A percentile compares a stretch with the other conserved stretches of the same genome.
Conservation (phyloP, 192 early-diverging fungal species). For the Backusella macrospora region DNA sequence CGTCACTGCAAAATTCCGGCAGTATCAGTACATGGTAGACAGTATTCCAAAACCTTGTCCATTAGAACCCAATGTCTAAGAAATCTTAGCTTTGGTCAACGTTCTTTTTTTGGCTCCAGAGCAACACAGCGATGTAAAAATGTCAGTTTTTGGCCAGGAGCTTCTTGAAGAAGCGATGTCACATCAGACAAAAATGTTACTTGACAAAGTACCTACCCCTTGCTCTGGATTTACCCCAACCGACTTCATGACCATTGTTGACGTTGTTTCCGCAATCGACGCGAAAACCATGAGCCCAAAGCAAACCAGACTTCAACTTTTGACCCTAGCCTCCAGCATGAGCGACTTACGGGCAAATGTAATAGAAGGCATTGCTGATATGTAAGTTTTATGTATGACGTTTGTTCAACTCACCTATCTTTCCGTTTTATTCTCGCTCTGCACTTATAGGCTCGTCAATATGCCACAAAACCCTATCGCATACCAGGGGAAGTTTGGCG, state of each 20-base stretch:
- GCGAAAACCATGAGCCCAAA: not conserved
- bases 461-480: slow-evolving; percentile 12
- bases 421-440: slow-evolving; percentile 14
- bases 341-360: slow-evolving; percentile 16
- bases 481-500: slow-evolving; percentile 9
- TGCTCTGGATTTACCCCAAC: not conserved
- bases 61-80: slow-evolving; percentile 4
- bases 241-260: not conserved
- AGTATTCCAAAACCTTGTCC: slow-evolving; percentile 3
- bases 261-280: slow-evolving; percentile 4
- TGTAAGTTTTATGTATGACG: slow-evolving; percentile 11
- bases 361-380: slow-evolving; percentile 4
- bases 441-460: slow-evolving; percentile 6
- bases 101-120: slow-evolving; percentile 3
- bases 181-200: not conserved
- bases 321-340: not conserved
- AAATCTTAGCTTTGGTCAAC: not conserved
- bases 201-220: not conserved
- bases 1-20: not conserved
- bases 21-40: not conserved
- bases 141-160: slow-evolving; percentile 6
- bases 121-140: not conserved
- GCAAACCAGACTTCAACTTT: not conserved
- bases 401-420: slow-evolving; percentile 18
- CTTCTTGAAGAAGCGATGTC: not conserved